Base-by-base conservation (phyloP, 2,329 filamentous ascomycete species). In the Xylariales sp. region DNA sequence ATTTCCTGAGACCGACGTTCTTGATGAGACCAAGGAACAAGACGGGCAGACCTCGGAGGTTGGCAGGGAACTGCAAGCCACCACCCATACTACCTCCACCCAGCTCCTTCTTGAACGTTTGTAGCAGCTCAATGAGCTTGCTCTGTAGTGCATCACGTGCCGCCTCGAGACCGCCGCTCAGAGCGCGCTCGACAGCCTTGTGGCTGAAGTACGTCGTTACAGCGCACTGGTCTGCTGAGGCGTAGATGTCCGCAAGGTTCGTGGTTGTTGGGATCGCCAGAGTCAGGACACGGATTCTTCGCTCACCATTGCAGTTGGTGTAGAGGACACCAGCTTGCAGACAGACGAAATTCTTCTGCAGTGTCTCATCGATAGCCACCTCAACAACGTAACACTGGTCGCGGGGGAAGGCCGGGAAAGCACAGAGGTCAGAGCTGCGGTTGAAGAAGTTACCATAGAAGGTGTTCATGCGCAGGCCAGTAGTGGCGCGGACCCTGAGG, bases 371-470 rank as follows among this genome's bases (percentile, higher is more conserved):
- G 49, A 98, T 97, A 12, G 93, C 90, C 39, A 98, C 94, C 63
- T 98, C 93, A 15, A 98, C 91, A 29, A 97, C 93, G 58, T 97
- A 97, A 46, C 87, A 89, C 62, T 98, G 93, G 55, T 98, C 93
- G 57, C 93, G 84, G 21, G 93, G 93, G 72, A 98, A 97, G 1
- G 93, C 90, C 2, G 93, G 93, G 74, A 98, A 98, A 11, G 93
- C 93, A 28, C 37, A 39, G 6, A 39, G 37, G 31, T 38, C 35
- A 11, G 90, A 96, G 59, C 88, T 95, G 51, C 93, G 80, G 70
- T 97, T 98, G 75, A 98, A 98, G 67, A 98, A 98, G 69, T 98
- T 98, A 50, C 93, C 93, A 63, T 97, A 98, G 67, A 98, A 98
- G 2, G 91, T 90, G 67, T 83, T 95, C 86, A 97, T 97, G 38